phyloP scores from a whole-genome alignment of 352 stramenopile genomes.

The Globisporangium apiculatum region DNA sequence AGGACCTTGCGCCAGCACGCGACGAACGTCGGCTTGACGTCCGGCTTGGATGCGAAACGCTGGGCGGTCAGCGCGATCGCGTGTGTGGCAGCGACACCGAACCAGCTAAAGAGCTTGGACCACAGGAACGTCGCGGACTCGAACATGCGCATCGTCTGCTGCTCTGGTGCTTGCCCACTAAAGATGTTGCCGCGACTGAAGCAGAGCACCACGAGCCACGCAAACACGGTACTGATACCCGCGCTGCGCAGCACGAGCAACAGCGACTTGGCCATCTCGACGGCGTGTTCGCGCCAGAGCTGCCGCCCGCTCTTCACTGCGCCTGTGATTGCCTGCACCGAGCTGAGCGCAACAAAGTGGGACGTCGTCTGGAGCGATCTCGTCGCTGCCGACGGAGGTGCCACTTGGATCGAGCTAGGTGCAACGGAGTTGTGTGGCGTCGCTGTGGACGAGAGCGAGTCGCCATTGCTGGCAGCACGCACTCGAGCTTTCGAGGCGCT shows the following conservation, averaged over 20 bases:
- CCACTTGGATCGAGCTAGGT: too few species aligned
- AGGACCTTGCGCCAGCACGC: conserved; percentile 10
- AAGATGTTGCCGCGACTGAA: conserved; percentile 1
- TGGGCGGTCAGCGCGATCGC: neutral
- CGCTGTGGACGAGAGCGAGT: too few species aligned
- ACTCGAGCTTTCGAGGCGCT: too few species aligned
- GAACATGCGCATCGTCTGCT: neutral
- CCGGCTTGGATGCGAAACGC: neutral
- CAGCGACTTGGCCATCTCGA: neutral
- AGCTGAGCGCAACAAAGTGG: neutral
- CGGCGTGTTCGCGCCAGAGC: neutral
- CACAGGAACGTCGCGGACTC: neutral
- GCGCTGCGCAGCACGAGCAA: conserved; percentile 1
- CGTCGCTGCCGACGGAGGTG: too few species aligned
- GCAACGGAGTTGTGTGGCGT: too few species aligned
- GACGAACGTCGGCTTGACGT: neutral
- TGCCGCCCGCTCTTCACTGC: neutral
- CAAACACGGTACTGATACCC: neutral
- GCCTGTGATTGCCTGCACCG: neutral
- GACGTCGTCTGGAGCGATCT: neutral
- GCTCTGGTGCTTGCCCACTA: neutral
- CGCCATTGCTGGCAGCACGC: too few species aligned
- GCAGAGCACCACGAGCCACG: conserved; percentile 2
- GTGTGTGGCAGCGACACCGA: neutral
- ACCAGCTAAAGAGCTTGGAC: conserved; percentile 6